Percentiles rank a stretch among this genome's conserved stretches.
These are phyloP conservation scores for Melastoma candidum DNA, from an alignment of 441 rosid genomes.

Conservation along the genomic window DNA sequence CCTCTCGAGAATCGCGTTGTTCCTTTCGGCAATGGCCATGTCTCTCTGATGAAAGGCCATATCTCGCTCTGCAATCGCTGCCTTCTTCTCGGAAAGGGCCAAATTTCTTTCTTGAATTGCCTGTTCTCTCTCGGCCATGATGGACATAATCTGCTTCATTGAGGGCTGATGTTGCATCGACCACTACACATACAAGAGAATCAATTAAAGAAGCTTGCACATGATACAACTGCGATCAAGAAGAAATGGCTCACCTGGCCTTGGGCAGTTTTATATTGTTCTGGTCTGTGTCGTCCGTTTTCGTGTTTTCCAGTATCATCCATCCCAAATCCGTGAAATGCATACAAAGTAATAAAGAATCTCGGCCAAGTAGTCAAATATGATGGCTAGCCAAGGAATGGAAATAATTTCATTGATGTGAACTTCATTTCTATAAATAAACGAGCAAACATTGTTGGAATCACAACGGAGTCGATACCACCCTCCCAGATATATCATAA, in stretches of 20 bases:
- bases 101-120: constrained; percentile 82
- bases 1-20: constrained; percentile 73
- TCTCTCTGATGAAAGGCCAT: constrained; percentile 89
- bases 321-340: constrained; percentile 26
- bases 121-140: constrained; percentile 95
- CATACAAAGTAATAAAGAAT: background rate
- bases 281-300: constrained; percentile 73
- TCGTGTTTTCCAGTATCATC: constrained; percentile 94
- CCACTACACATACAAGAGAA: constrained; percentile 49
- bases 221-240: constrained; percentile 3
- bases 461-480: too few relatives aligned
- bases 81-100: constrained; percentile 82
- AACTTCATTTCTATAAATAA: too few relatives aligned
- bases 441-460: too few relatives aligned
- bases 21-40: constrained; percentile 84
- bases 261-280: constrained; percentile 61
- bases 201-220: background rate
- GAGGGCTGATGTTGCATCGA: constrained; percentile 91
- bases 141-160: constrained; percentile 95
- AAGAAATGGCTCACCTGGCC: constrained; percentile 48
- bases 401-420: background rate
- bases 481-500: too few relatives aligned
- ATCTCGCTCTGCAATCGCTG: constrained; percentile 87
- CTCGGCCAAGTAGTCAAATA: background rate
- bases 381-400: background rate